These are phyloP conservation scores for Fusarium euwallaceae DNA, from an alignment of 2,329 filamentous ascomycete species.

Conservation along the genomic window DNA sequence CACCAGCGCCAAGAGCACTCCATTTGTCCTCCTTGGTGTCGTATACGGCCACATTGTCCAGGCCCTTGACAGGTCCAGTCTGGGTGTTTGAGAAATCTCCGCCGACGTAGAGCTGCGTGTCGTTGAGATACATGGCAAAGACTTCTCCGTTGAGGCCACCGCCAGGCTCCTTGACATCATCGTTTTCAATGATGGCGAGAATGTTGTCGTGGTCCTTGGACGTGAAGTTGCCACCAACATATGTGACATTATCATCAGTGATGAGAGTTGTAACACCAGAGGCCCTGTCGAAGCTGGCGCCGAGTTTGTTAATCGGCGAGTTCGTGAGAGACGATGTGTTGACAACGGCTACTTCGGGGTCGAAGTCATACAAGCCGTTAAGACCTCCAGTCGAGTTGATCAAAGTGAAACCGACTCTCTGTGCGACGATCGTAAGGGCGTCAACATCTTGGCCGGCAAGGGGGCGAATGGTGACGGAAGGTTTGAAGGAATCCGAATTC, in stretches of 20 bases:
- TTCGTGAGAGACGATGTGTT: constrained; percentile 73
- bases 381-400: constrained; percentile 82
- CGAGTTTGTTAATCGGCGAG: constrained; percentile 83
- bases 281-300: constrained; percentile 73
- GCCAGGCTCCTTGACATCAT: constrained; percentile 71
- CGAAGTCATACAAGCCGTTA: constrained; percentile 92
- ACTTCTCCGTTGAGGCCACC: constrained; percentile 87
- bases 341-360: constrained; percentile 69
- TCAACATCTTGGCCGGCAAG: constrained; percentile 71
- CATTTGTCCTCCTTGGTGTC: constrained; percentile 77
- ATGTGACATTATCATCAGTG: constrained; percentile 74
- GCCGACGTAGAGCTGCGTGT: constrained; percentile 80
- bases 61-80: constrained; percentile 69
- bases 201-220: constrained; percentile 79
- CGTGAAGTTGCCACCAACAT: constrained; percentile 88
- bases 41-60: constrained; percentile 84
- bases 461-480: constrained; percentile 83
- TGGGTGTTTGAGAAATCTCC: constrained; percentile 85
- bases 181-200: constrained; percentile 76
- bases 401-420: constrained; percentile 83
- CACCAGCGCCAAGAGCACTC: constrained; percentile 84
- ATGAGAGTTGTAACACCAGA: constrained; percentile 80
- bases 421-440: constrained; percentile 85
- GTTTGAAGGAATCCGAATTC: constrained; percentile 78
- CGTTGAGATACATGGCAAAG: constrained; percentile 76